Base-by-base conservation (phyloP, 108 stramenopile species). In the Cyclotella sp. region DNA sequence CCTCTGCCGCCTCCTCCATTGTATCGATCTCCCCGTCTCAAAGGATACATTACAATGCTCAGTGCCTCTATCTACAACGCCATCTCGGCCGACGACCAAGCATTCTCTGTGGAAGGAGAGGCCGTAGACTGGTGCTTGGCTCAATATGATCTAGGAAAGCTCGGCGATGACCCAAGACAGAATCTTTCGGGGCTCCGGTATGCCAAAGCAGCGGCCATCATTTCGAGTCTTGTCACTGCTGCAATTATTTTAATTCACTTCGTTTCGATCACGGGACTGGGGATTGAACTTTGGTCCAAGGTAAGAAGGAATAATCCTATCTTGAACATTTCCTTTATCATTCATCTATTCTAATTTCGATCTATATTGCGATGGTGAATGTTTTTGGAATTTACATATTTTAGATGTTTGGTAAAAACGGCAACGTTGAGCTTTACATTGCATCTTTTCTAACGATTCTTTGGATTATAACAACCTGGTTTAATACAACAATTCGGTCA, bases 31-130 rank as follows among this genome's bases (percentile, higher is more conserved):
- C 68, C 78, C 14, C 75, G 89, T 9, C 71, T 90, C 58, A 93
- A 89, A 66, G 90, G 92, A 45, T 93, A 93, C 65, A 73, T 93
- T 29, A 87, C 85, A 13, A 64, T 93, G 27, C 68, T 84, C 41
- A 61, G 89, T 9, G 83, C 89, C 15, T 76, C 81, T 40, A 44
- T 83, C 24, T 84, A 88, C 63, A 88, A 90, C 55, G 88, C 70
- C 68, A 53, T 79, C 61, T 76, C 84, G 7, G 84, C 83, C 45
- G 0, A 73, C 21, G 52, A 85, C 41, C 24, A 73, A 9, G 59
- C 68, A 60, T 46, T 63, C 39, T 60, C 68, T 22, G 8, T 11
- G 22, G 47, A 45, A 46, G 49, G 4, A 15, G 54, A 34, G 69
- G 61, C 21, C 63, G 82, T 46, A 21, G 63, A 47, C 44, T 84